Base-by-base conservation (phyloP, 2,329 filamentous ascomycete species). In the Pseudogymnoascus sp. region DNA sequence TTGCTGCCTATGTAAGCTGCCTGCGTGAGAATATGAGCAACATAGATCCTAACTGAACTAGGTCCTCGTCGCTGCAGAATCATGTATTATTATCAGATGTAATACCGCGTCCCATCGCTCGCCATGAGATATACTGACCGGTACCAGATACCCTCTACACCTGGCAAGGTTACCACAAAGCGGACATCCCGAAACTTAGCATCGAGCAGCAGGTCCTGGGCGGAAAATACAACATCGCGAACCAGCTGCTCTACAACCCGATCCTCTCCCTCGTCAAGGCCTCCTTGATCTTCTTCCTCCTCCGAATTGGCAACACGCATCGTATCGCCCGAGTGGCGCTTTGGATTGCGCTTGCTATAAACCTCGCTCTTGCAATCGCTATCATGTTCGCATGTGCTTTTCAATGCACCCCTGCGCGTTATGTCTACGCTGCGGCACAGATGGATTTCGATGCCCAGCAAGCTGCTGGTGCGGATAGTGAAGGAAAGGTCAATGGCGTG, bases 221-320 rank as follows among this genome's bases (percentile, higher is more conserved):
- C 5, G 39, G 57, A 65, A 69, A 61, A 15, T 75, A 71, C 71
- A 62, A 50, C 41, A 58, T 63, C 22, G 60, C 58, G 15, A 72
- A 73, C 36, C 73, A 76, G 43, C 68, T 77, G 7, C 67, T 76
- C 6, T 79, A 79, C 69, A 78, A 77, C 57, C 77, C 77, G 0
- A 76, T 79, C 43, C 66, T 80, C 4, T 75, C 75, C 3, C 70
- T 79, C 12, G 72, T 78, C 64, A 79, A 79, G 67, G 72, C 74
- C 5, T 79, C 77, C 0, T 70, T 78, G 39, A 71, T 79, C 6
- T 64, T 79, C 30, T 77, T 78, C 60, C 71, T 78, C 22, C 71
- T 77, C 20, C 75, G 75, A 0, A 71, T 79, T 1, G 73, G 74
- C 62, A 67, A 73, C 36, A 68, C 75, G 9, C 66, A 64, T 9